phyloP scores from a whole-genome alignment of 345 rosid genomes.

The Jatropha curcas region DNA sequence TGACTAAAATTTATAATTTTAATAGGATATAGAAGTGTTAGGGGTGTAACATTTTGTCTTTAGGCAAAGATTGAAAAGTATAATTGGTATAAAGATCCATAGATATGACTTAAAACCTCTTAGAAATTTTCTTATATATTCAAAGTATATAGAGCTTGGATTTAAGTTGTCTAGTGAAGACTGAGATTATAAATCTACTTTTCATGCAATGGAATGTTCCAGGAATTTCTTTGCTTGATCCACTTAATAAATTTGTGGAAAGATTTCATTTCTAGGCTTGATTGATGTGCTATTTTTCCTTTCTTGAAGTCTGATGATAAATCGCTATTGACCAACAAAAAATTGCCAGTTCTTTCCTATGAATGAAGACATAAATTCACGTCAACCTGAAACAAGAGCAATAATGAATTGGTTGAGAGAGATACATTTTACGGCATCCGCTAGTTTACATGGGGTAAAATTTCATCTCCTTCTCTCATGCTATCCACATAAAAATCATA shows the following conservation, averaged over 20 bases:
- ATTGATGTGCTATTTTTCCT: not conserved
- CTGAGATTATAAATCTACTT: not conserved
- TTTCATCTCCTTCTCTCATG: slow-evolving; percentile 6
- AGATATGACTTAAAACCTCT: not conserved
- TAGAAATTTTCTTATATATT: not conserved
- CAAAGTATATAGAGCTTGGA: not conserved
- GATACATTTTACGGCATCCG: slow-evolving; percentile 77
- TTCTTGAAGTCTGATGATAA: slow-evolving; percentile 23
- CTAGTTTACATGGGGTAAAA: slow-evolving; percentile 90
- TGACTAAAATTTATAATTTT: not conserved
- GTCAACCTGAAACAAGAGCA: slow-evolving; percentile 91
- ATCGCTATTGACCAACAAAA: slow-evolving; percentile 19
- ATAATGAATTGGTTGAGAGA: slow-evolving; percentile 81
- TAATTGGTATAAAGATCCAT: not conserved
- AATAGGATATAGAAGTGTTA: not conserved
- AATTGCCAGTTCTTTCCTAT: slow-evolving; percentile 64
- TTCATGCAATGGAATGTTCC: not conserved
- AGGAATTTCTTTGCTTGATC: not conserved
- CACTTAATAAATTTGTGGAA: not conserved
- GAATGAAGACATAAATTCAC: slow-evolving; percentile 56
- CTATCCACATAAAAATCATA: not conserved
- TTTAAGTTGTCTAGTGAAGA: not conserved
- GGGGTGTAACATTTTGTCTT: not conserved
- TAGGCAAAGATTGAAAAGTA: not conserved
- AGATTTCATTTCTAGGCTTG: not conserved